Conservation (phyloP, 75 land plant genomes). For the Gnetum montanum region DNA sequence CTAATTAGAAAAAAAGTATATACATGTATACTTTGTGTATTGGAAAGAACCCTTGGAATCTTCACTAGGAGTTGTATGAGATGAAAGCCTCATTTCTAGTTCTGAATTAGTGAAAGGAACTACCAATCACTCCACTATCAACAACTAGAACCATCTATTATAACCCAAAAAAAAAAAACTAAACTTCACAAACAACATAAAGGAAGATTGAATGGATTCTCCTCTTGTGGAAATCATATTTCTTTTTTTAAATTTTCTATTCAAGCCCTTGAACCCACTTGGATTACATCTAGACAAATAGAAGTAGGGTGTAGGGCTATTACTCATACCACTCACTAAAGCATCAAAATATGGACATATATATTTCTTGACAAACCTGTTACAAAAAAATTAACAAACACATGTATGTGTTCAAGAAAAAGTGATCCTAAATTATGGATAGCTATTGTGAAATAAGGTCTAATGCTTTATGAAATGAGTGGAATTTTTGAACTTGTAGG, state of each 20-base stretch:
- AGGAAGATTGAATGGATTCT: neutral
- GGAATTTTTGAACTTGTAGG: neutral
- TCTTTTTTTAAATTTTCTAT: neutral
- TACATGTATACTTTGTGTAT: neutral
- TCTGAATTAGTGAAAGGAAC: too few species aligned
- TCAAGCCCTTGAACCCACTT: neutral
- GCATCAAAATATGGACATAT: slow-evolving; percentile 16
- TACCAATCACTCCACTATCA: too few species aligned
- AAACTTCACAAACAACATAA: neutral
- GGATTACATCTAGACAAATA: neutral
- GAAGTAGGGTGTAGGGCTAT: slow-evolving; percentile 9
- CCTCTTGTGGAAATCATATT: slow-evolving; percentile 1
- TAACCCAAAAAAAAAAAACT: neutral
- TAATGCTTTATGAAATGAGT: slow-evolving; percentile 1
- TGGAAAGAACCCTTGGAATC: neutral
- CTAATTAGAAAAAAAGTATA: neutral
- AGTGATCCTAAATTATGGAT: neutral
- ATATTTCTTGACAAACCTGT: slow-evolving; percentile 20
- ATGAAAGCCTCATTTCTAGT: neutral
- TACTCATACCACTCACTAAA: slow-evolving; percentile 16
- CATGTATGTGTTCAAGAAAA: slow-evolving; percentile 12
- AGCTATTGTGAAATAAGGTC: neutral
- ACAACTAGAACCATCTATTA: neutral
- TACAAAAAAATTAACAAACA: slow-evolving; percentile 7
- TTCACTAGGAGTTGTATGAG: neutral